Conservation (phyloP, 1,284 basidiomycete species). For the Austropuccinia psidii region DNA sequence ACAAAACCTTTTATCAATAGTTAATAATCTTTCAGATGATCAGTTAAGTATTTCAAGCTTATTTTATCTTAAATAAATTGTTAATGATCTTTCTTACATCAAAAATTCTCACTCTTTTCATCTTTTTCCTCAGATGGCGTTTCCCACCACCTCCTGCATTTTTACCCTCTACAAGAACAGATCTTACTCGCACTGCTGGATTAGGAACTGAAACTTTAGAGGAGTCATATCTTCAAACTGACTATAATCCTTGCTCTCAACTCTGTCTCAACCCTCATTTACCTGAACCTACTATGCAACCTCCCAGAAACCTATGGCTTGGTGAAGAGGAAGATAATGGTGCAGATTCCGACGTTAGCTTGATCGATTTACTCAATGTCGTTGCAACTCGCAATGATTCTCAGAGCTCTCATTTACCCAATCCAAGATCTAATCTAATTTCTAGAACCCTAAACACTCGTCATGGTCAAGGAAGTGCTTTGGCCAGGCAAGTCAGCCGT, state of each 20-base stretch:
- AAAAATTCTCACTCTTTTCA: background rate
- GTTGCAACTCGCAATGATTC: background rate
- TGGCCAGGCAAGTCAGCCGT: constrained; percentile 27
- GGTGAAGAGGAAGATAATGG: constrained; percentile 29
- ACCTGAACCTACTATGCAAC: background rate
- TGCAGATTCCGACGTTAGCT: constrained; percentile 16
- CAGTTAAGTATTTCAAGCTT: constrained; percentile 4
- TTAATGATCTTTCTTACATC: background rate
- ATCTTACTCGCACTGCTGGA: background rate
- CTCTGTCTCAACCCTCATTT: background rate
- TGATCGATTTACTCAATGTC: constrained; percentile 20
- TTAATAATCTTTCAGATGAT: constrained; percentile 17
- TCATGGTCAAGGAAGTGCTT: constrained; percentile 7
- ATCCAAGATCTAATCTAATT: background rate
- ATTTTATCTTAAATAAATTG: background rate
- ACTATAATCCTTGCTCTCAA: constrained; percentile 1
- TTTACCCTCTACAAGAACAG: background rate
- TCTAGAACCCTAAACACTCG: background rate
- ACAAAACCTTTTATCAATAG: background rate
- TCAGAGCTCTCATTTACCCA: background rate
- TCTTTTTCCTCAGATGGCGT: constrained; percentile 7
- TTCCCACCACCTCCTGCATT: constrained; percentile 13
- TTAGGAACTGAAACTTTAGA: background rate
- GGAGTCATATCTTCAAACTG: background rate
- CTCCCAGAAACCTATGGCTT: constrained; percentile 20